These are phyloP conservation scores for Vicia sativa DNA, from an alignment of 306 rosid species.

Conservation along the genomic window DNA sequence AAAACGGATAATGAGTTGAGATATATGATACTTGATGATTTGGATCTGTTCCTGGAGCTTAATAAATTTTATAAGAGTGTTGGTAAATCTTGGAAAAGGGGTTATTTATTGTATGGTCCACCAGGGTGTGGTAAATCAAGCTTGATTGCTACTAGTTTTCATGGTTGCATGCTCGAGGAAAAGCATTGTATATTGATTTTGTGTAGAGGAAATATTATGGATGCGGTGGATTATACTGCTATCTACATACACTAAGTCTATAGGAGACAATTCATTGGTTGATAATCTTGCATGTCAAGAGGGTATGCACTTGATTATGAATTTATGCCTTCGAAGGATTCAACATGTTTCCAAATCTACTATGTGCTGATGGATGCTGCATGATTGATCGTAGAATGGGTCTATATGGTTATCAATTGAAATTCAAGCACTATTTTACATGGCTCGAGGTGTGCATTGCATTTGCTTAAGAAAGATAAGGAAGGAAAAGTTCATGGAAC, in stretches of 20 bases:
- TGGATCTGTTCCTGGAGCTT: too few relatives aligned
- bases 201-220: too few relatives aligned
- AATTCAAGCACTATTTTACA: conserved; percentile 90
- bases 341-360: conserved; percentile 88
- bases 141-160: too few relatives aligned
- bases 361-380: conserved; percentile 94
- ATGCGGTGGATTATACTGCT: conserved; percentile 99
- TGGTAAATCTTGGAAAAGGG: too few relatives aligned
- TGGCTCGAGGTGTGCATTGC: conserved; percentile 88
- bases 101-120: too few relatives aligned
- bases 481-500: conserved; percentile 75
- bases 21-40: too few relatives aligned
- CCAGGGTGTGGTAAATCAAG: too few relatives aligned
- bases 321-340: conserved; percentile 86
- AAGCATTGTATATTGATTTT: too few relatives aligned
- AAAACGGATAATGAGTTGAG: too few relatives aligned
- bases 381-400: conserved; percentile 99
- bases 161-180: too few relatives aligned
- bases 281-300: conserved; percentile 83
- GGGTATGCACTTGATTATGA: conserved; percentile 88
- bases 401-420: conserved; percentile 92
- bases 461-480: conserved; percentile 73
- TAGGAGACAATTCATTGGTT: conserved; percentile 85
- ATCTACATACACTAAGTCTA: conserved; percentile 84
- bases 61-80: too few relatives aligned